Evolutionary conservation across 192 early-diverging fungal species (phyloP).

Genomic region (Geosiphon pyriformis): DNA sequence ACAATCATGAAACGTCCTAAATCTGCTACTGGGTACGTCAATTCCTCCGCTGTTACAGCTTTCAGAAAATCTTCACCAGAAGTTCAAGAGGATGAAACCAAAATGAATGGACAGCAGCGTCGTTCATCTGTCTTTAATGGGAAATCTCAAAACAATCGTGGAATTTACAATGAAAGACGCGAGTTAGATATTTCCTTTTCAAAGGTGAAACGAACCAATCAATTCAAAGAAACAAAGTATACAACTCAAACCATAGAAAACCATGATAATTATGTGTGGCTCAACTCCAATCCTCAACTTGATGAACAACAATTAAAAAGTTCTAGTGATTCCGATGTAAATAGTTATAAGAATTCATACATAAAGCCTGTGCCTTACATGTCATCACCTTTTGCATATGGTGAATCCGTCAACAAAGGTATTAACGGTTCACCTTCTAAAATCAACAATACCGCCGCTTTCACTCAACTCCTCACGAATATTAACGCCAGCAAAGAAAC

Average conservation of each 20-base stretch:
- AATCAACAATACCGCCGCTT: background rate
- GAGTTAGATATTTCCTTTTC: conserved; percentile 22
- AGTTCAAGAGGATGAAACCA: background rate
- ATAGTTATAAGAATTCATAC: conserved; percentile 9
- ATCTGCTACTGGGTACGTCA: conserved; percentile 18
- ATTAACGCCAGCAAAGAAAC: background rate
- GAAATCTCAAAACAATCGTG: background rate
- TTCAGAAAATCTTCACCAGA: background rate
- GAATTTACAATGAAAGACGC: conserved; percentile 7
- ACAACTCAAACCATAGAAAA: background rate
- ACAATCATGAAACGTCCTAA: conserved; percentile 17
- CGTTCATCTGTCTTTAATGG: background rate
- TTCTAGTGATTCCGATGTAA: conserved; percentile 23
- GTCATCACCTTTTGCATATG: background rate
- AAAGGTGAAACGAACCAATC: conserved; percentile 41
- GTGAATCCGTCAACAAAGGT: background rate
- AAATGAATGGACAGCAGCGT: background rate
- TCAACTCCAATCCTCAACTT: background rate
- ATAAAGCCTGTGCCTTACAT: conserved; percentile 1
- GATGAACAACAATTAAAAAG: background rate
- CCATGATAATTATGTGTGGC: background rate
- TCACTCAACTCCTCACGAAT: background rate
- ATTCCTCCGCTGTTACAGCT: background rate
- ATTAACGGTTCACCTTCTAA: background rate
- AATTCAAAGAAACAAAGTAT: conserved; percentile 38